Base-by-base conservation (phyloP, 2,329 filamentous ascomycete genomes). In the Pseudopithomyces maydicus region DNA sequence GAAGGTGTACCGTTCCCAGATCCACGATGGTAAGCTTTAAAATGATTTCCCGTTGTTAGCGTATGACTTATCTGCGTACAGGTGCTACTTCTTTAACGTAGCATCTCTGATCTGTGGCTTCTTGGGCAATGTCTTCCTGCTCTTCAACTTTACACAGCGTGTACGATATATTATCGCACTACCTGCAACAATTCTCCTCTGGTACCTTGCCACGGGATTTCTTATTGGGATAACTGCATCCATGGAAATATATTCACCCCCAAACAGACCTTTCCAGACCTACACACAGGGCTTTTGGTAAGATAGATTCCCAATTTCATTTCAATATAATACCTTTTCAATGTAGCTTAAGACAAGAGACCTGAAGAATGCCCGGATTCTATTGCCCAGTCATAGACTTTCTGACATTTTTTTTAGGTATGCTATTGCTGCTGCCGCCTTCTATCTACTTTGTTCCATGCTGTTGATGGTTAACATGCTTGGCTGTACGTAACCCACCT, bases 121-220 rank as follows among this genome's bases (percentile, higher is more conserved):
- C 32, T 74, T 88, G 1, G 90, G 92, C 7, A 97, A 97, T 66
- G 61, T 91, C 1, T 92, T 92, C 59, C 82, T 97, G 1, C 82
- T 97, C 0, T 84, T 95, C 64, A 97, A 97, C 76, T 97, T 97
- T 83, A 90, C 92, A 0, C 85, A 86, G 55, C 83, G 88, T 6
- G 84, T 97, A 6, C 85, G 91, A 49, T 97, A 96, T 72, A 88
- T 88, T 17, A 81, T 96, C 38, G 91, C 92, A 1, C 84, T 96
- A 57, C 92, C 93, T 0, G 81, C 91, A 20, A 96, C 92, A 0
- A 96, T 97, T 57, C 74, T 90, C 7, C 84, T 91, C 57, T 97
- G 93, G 92, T 85, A 85, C 63, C 61, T 87, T 11, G 83, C 87
- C 1, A 85, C 85, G 0, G 82, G 78, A 0, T 83, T 90, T 57